Conservation (phyloP, 129 eudicot genomes). For the Lonicera japonica region DNA sequence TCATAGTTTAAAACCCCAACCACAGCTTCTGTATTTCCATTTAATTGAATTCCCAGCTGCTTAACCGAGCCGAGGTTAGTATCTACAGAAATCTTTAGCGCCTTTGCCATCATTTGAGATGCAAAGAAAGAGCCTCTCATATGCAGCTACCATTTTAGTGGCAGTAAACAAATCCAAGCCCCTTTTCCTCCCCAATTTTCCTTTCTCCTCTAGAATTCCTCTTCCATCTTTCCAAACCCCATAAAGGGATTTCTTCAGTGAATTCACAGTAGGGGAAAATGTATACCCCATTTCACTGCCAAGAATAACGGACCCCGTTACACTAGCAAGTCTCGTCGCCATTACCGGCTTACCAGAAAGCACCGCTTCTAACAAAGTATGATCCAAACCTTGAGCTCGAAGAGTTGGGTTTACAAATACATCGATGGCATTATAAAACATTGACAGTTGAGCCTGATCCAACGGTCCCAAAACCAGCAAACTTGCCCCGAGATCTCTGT, state of each 20-base stretch:
- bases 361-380: slow-evolving; percentile 64
- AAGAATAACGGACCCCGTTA: slow-evolving; percentile 54
- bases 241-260: slow-evolving; percentile 45
- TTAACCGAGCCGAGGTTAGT: no score
- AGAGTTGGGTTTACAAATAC: slow-evolving; percentile 67
- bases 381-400: slow-evolving; percentile 81
- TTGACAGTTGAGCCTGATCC: slow-evolving; percentile 43
- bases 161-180: slow-evolving; percentile 65
- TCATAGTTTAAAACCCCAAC: no score
- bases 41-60: background rate
- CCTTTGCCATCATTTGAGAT: slow-evolving; percentile 29
- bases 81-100: slow-evolving; percentile 32
- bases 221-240: slow-evolving; percentile 68
- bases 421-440: slow-evolving; percentile 62
- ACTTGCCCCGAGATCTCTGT: slow-evolving; percentile 55
- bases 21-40: background rate
- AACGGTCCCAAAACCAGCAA: slow-evolving; percentile 59
- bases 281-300: slow-evolving; percentile 58
- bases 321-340: slow-evolving; percentile 76
- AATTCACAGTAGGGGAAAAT: slow-evolving; percentile 52
- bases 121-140: slow-evolving; percentile 71
- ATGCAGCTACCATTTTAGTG: slow-evolving; percentile 72
- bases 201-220: slow-evolving; percentile 44
- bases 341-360: slow-evolving; percentile 63
- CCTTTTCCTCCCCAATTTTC: slow-evolving; percentile 51